Evolutionary conservation across 129 eudicot genomes (phyloP), one percentile per base, ranked within the genome.

Genomic region (Cynara cardunculus): DNA sequence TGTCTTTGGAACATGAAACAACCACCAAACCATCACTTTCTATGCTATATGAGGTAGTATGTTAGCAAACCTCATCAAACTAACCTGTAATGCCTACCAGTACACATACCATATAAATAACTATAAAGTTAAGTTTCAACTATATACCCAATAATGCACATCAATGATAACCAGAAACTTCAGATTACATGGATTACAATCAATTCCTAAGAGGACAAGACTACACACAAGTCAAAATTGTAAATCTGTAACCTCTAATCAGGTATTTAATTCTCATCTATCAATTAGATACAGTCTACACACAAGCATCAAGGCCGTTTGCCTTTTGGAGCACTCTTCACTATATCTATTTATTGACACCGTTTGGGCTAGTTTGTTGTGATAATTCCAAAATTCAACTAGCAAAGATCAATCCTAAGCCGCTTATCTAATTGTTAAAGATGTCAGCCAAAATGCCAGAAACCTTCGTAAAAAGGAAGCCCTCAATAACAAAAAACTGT

Each of bases 341-440:
- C 76, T 41, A 5, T 65, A 67, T 70, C 70, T 21, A 46, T 34
- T 69, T 30, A 13, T 6, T 30, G 69, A 24, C 26, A 64, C 65
- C 5, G 3, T 26, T 75, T 25, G 62, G 46, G n/a, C 79, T 46
- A 56, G 44, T 31, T 31, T 35, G 13, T 41, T 13, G 59, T 5
- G 34, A 65, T 77, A 34, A 62, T 30, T 34, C 80, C 22, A n/a
- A 56, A 3, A 22, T 1, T 9, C 26, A 16, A 44, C 59, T 14
- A 64, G 26, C 7, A 37, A 14, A 77, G 72, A 72, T 74, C 70
- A 65, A 76, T 35, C 82, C 77, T 82, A 82, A 35, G n/a, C 49
- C 53, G 3, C 71, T 49, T 16, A 25, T 68, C 59, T 70, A 59
- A 13, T 30, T 3, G 25, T 19, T 34, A 12, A 72, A 75, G 59